phyloP scores from a whole-genome alignment of 2,329 filamentous ascomycete species.

The Exophiala sp. region DNA sequence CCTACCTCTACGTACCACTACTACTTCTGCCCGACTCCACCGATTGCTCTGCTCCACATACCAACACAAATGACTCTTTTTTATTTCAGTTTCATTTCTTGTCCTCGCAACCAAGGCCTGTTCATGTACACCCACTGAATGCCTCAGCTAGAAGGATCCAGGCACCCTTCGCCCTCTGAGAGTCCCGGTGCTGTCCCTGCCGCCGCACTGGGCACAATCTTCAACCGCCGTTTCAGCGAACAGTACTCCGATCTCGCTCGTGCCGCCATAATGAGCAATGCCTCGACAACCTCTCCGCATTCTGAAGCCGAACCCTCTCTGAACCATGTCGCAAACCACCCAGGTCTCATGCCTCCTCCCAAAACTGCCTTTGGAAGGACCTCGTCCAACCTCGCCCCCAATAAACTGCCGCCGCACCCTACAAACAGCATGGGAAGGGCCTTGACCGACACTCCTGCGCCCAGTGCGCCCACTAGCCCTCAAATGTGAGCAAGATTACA shows the following conservation, averaged over 20 bases:
- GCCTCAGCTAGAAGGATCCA: conserved; percentile 22
- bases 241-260: conserved; percentile 22
- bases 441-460: conserved; percentile 57
- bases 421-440: conserved; percentile 47
- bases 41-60: not conserved
- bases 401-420: conserved; percentile 13
- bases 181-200: conserved; percentile 6
- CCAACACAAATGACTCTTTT: not conserved
- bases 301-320: conserved; percentile 13
- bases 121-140: conserved; percentile 19
- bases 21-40: not conserved
- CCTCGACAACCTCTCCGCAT: conserved; percentile 12
- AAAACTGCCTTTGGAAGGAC: conserved; percentile 23
- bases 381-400: conserved; percentile 1
- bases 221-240: conserved; percentile 17
- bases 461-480: conserved; percentile 58
- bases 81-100: not conserved
- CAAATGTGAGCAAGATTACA: conserved; percentile 48
- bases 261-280: conserved; percentile 24
- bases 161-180: conserved; percentile 9
- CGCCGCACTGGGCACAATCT: conserved; percentile 2
- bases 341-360: conserved; percentile 25
- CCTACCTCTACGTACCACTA: no score
- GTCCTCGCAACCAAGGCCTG: not conserved
- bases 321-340: conserved; percentile 21